Percentiles rank a stretch among this genome's conserved stretches.
phyloP scores from a whole-genome alignment of 768 basidiomycete species.

The Peribolospora baueri region DNA sequence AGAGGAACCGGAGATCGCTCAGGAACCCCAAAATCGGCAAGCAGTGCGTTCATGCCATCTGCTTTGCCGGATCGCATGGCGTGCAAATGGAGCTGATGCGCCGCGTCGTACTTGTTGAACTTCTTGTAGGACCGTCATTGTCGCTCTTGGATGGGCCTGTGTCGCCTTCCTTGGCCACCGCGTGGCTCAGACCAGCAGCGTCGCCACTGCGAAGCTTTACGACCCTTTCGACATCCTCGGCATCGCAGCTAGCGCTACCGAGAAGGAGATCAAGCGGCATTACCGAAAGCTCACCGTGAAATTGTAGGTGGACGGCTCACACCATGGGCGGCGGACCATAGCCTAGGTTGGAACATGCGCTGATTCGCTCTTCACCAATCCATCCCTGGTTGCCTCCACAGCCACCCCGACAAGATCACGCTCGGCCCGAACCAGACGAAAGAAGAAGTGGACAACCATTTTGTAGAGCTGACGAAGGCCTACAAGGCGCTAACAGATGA shows the following conservation, averaged over 20 bases:
- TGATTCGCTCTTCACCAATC: neutral
- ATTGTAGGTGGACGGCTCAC: conserved; percentile 31
- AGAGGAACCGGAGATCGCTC: conserved; percentile 27
- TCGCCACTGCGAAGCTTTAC: conserved; percentile 28
- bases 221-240: conserved; percentile 88
- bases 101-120: neutral
- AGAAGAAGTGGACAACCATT: conserved; percentile 61
- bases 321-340: neutral
- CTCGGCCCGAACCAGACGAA: conserved; percentile 56
- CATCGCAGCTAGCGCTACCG: conserved; percentile 34
- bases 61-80: conserved; percentile 7
- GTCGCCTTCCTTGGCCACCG: conserved; percentile 45
- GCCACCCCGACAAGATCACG: conserved; percentile 92
- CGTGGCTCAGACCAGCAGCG: conserved; percentile 26
- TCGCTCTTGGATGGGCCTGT: conserved; percentile 46
- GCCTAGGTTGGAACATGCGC: neutral
- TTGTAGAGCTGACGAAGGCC: conserved; percentile 85
- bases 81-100: neutral
- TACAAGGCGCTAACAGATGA: conserved; percentile 95
- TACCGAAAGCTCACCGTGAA: conserved; percentile 73
- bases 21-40: conserved; percentile 26
- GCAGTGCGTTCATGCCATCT: conserved; percentile 24
- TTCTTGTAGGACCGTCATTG: conserved; percentile 30
- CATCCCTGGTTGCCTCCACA: conserved; percentile 17
- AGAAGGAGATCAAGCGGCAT: conserved; percentile 86